Base-by-base conservation (phyloP, 345 rosid genomes). In the Hevea brasiliensis region DNA sequence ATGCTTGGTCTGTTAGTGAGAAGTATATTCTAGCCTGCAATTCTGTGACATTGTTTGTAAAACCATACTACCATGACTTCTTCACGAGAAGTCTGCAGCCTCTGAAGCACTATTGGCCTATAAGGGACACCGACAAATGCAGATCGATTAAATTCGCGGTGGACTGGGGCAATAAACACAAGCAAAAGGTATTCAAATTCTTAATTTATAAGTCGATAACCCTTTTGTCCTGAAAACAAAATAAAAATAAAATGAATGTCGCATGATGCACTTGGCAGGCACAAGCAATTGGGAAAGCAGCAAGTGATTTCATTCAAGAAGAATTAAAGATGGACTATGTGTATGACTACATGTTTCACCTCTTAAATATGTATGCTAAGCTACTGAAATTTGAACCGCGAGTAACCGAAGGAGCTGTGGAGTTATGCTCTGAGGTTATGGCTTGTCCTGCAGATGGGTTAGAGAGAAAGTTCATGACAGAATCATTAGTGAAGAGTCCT, bases 321-420 rank as follows among this genome's bases (percentile, higher is more conserved):
- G 59, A 75, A 18, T 45, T 89, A 26, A 77, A 79, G 68, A 85
- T 89, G 87, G 80, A 77, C 21, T 78, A 76, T 51, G 88, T 85
- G 12, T 86, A 89, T 32, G 90, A 85, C 61, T 89, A 89, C 77
- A 89, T 86, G 88, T 74, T 89, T 11, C 87, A 89, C 78, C 74
- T 81, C 48, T 61, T 86, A 42, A 77, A 44, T 32, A 82, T 81
- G 67, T 89, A 86, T 21, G 84, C 88, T 1, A 78, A 81, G 60
- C 77, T 87, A 18, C 73, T 89, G 80, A 87, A 77, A 61, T 86
- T 86, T 41, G 68, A 86, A 41, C 90, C 90, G 3, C 55, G 44
- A 0, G 65, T 89, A 53, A 87, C 89, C 14, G 47, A 64, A 8
- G 75, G 83, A 57, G 82, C 87, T 0, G 63, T 61, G 21, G 79